Conservation (phyloP, 2,329 filamentous ascomycete species). For the Coniochaeta ligniaria region DNA sequence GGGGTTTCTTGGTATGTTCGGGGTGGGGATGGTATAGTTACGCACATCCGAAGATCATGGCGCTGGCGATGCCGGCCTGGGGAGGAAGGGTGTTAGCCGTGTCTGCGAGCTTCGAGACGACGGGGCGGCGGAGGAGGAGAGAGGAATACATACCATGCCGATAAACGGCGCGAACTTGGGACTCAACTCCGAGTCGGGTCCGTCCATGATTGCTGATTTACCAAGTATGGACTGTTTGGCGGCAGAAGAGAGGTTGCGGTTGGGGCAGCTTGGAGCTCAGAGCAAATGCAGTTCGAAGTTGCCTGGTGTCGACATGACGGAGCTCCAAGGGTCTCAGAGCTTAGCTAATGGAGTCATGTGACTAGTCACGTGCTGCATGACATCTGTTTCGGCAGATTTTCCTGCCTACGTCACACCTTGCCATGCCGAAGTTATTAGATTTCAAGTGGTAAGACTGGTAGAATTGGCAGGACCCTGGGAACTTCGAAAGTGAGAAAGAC, state of each 20-base stretch:
- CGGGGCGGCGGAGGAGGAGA: neutral
- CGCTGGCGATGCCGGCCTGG: constrained; percentile 69
- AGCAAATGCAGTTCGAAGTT: neutral
- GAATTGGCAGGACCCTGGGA: neutral
- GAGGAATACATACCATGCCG: constrained; percentile 62
- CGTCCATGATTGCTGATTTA: constrained; percentile 31
- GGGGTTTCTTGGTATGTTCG: constrained; percentile 6
- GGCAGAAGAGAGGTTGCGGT: neutral
- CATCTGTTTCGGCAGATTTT: neutral
- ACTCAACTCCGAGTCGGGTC: constrained; percentile 47
- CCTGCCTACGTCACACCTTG: neutral
- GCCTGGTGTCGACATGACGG: neutral
- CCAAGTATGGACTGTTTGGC: neutral
- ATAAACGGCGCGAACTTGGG: constrained; percentile 84
- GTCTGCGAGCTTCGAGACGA: neutral
- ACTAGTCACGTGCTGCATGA: neutral
- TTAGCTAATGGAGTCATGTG: neutral
- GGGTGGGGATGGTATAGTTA: constrained; percentile 10
- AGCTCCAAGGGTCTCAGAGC: neutral
- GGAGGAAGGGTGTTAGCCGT: constrained; percentile 11
- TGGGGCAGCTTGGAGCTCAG: neutral
- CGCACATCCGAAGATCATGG: constrained; percentile 82
- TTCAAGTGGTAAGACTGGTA: neutral
- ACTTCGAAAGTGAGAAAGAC: neutral
- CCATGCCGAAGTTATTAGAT: neutral